A percentile compares a stretch with the other conserved stretches of the same genome.
Evolutionary conservation across 768 basidiomycete genomes (phyloP).

Genomic region (Agaricus sinodeliciosus): DNA sequence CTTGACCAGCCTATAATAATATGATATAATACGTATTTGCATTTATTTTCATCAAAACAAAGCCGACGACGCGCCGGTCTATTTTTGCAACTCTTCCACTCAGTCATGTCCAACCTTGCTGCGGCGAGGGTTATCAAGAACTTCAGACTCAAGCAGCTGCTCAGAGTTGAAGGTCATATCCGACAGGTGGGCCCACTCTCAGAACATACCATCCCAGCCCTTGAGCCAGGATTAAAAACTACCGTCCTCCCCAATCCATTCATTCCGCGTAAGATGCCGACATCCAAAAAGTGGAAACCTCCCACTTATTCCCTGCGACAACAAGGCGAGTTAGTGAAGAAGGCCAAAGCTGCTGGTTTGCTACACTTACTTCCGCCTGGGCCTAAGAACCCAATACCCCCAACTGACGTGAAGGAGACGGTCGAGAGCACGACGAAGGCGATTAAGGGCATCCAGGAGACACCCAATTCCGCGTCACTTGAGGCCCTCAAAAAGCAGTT

Average conservation of each 20-base stretch:
- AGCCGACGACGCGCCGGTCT: too few species aligned
- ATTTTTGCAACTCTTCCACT: too few species aligned
- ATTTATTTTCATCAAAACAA: background rate
- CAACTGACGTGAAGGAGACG: background rate
- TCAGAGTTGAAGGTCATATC: constrained; percentile 1
- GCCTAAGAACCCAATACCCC: constrained; percentile 35
- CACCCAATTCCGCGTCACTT: background rate
- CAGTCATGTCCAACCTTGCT: constrained; percentile 9
- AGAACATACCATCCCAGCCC: constrained; percentile 31
- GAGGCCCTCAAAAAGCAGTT: constrained; percentile 11
- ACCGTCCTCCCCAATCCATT: constrained; percentile 57
- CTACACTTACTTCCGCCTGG: constrained; percentile 64
- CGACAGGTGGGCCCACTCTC: constrained; percentile 13
- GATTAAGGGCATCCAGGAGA: constrained; percentile 9
- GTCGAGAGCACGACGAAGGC: too few species aligned
- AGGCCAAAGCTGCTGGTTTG: constrained; percentile 47
- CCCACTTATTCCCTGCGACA: constrained; percentile 68
- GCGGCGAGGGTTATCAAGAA: constrained; percentile 30
- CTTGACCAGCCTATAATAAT: too few species aligned
- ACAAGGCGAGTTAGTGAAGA: constrained; percentile 75
- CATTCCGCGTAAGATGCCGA: constrained; percentile 51
- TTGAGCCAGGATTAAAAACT: background rate
- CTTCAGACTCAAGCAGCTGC: constrained; percentile 28
- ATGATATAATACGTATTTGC: background rate
- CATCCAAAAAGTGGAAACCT: constrained; percentile 60